Evolutionary conservation across 306 rosid genomes (phyloP).

Genomic region (Gillenia trifoliata): DNA sequence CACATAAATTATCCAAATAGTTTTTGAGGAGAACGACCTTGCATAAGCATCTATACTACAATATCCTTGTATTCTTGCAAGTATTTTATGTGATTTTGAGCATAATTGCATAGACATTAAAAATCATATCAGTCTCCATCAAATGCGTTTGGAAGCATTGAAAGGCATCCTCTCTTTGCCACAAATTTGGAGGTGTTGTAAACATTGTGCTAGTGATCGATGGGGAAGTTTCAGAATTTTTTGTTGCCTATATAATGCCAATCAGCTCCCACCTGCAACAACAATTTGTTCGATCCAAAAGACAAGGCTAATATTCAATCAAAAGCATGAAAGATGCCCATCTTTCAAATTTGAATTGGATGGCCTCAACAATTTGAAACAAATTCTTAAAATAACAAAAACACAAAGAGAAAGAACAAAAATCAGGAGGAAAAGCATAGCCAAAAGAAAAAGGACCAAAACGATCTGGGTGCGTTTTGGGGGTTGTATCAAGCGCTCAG

Average conservation of each 20-base stretch:
- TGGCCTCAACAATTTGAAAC: neutral
- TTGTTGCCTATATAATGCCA: neutral
- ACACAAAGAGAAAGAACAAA: neutral
- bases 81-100: no score
- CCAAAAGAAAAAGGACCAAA: neutral
- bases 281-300: neutral
- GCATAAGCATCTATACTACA: no score
- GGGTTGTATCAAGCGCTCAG: neutral
- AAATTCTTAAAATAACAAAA: neutral
- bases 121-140: no score
- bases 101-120: no score
- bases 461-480: neutral
- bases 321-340: neutral
- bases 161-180: constrained; percentile 4
- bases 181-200: constrained; percentile 8
- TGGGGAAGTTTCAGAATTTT: neutral
- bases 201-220: neutral
- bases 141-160: constrained; percentile 3
- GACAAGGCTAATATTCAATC: neutral
- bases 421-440: neutral
- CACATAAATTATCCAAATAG: no score
- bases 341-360: neutral
- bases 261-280: neutral
- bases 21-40: no score
- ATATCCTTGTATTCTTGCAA: no score